Evolutionary conservation across 768 basidiomycete genomes (phyloP), one percentile per base, ranked within the genome.

Genomic region (Boletus sp.): DNA sequence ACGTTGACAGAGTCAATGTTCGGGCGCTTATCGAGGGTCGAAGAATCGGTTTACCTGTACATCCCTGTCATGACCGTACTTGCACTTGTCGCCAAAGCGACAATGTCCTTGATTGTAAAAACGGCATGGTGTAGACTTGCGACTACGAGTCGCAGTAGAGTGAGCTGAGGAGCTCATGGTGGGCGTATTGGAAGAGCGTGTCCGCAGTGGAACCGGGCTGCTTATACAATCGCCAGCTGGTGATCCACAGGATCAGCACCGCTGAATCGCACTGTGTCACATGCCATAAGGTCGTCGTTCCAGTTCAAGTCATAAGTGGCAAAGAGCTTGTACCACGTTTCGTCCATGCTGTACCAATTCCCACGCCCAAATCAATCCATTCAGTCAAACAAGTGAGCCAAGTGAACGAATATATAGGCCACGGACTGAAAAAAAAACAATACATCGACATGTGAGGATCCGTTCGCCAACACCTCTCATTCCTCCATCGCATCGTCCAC

Each of bases 401-500:
- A 40, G 21, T 21, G 23, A 40, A 23, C 14, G 39, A n/a, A n/a
- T n/a, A 40, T 39, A 25, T 25, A 25, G 8, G 17, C 19, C n/a
- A 29, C 19, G 5, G 17, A 35, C 38, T 17, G 53, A 17, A 39
- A 19, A 38, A 44, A 9, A 27, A 33, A 46, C 25, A 14, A 47
- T 21, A 35, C 10, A 23, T 47, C 34, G 51, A 45, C 42, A 35
- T 11, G 17, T n/a, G 10, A 42, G 21, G 17, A 23, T 21, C 10
- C 1, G 17, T n/a, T 32, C 39, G 17, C 8, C 27, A 30, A 7
- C 53, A 7, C 8, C 41, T n/a, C 54, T 57, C 54, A 79, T 69
- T 81, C 79, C 60, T 81, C 73, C 81, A 82, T 82, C 55, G 64
- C 64, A 47, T 83, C 17, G 35, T 17, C 85, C 25, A 75, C 85